These are phyloP conservation scores for Aspergillus ostianus DNA, from an alignment of 495 filamentous ascomycete genomes.

Conservation along the genomic window DNA sequence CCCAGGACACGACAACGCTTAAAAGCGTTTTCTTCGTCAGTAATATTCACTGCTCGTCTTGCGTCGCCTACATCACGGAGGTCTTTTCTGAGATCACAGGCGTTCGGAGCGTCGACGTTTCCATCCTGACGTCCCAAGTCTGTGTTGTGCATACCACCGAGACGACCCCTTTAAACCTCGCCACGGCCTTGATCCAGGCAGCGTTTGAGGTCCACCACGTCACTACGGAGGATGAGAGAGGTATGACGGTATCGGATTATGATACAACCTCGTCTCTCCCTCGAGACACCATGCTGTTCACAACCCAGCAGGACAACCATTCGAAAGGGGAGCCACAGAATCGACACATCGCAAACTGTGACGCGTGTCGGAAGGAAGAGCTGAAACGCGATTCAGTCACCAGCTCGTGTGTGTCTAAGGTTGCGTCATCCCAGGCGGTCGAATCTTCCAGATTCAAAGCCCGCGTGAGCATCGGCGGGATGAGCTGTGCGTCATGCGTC, in stretches of 20 bases:
- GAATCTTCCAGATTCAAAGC: conserved; percentile 36
- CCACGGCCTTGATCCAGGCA: conserved; percentile 41
- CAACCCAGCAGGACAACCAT: conserved; percentile 23
- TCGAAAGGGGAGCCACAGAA: conserved; percentile 18
- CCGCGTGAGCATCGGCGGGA: conserved; percentile 55
- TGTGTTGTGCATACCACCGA: conserved; percentile 34
- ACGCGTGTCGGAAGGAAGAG: conserved; percentile 44
- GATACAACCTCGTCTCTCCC: conserved; percentile 34
- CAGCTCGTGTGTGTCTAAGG: background rate
- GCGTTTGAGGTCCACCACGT: conserved; percentile 52
- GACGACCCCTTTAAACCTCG: conserved; percentile 34
- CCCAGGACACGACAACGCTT: conserved; percentile 5
- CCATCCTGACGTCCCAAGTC: conserved; percentile 47
- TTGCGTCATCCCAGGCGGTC: background rate
- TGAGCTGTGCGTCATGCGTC: conserved; percentile 66
- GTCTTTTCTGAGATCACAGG: conserved; percentile 36
- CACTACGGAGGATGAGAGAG: conserved; percentile 37
- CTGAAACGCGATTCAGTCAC: background rate
- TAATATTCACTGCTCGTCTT: conserved; percentile 56
- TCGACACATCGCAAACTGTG: conserved; percentile 46
- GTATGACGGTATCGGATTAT: conserved; percentile 30
- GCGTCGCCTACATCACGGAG: conserved; percentile 46
- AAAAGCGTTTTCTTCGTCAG: conserved; percentile 45
- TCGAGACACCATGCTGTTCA: conserved; percentile 25
- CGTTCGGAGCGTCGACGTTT: conserved; percentile 40